Evolutionary conservation across 257 asterid species (phyloP), one percentile per base, ranked within the genome.

Genomic region (Vinca minor): DNA sequence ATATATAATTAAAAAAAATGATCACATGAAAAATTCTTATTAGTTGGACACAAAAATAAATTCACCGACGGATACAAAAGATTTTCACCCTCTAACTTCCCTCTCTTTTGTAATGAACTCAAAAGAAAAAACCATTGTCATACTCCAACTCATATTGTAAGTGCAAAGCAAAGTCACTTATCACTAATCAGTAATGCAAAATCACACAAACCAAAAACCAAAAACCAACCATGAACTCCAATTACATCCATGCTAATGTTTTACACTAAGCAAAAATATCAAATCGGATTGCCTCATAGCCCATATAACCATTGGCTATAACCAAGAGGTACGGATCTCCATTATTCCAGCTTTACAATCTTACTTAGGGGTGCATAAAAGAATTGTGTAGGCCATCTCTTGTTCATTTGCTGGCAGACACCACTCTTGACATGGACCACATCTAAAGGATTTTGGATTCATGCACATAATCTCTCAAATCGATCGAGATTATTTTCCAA

Each of bases 81-180:
- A n/a, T n/a, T n/a, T n/a, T n/a, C n/a, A n/a, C n/a, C n/a, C n/a
- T n/a, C n/a, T n/a, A n/a, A n/a, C n/a, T n/a, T n/a, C n/a, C n/a
- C n/a, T n/a, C n/a, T n/a, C n/a, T n/a, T n/a, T n/a, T n/a, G n/a
- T 35, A 6, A 35, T 4, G 8, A 35, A 35, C 8, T 4, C 5
- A 35, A 38, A 38, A 38, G 11, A 39, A 8, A 39, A 8, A 39
- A 39, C 9, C 38, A 21, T 36, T 14, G 31, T 39, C 32, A 29
- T 56, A 31, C 13, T 44, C 55, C 18, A 57, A 53, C 8, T 67
- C 57, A 17, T 54, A 13, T 28, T 25, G 25, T 23, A 18, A 21
- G 45, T 64, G 73, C 29, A 50, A 69, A 60, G 23, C 73, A 61
- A 53, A 69, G 39, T 69, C 68, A 62, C 41, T 60, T 18, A 48